Base-by-base conservation (phyloP, 768 basidiomycete genomes). In the Boletellus emodensis region DNA sequence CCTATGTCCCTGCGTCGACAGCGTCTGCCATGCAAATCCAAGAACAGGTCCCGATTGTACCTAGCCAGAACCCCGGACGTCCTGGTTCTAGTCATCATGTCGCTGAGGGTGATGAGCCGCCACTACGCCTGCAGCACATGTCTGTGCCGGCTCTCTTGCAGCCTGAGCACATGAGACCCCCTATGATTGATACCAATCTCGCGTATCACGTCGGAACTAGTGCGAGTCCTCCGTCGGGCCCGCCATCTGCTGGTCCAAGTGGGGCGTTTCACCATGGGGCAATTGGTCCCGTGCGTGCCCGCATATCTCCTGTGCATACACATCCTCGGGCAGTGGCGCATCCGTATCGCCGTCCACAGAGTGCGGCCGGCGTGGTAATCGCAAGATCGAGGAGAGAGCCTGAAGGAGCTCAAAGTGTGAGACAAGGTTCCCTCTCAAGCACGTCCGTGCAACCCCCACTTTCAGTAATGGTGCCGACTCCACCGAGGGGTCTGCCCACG, bases 151-250 rank as follows among this genome's bases (percentile, higher is more conserved):
- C 51, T 30, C 37, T 53, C 45, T 45, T 53, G 15, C 59, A 48
- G 51, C 61, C 55, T 53, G 55, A 64, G 58, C 60, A 66, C 56
- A 59, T 70, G 66, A 68, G 67, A 64, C 66, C 52, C 58, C 69
- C 48, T 60, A 64, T 56, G 66, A 63, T 70, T 55, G 68, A 68
- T 53, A 67, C 66, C 54, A 52, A n/a, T 46, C 55, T 56, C 47
- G 61, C 28, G 40, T 66, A 64, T 54, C 61, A 59, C 46, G 52
- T 57, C 34, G 57, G 61, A 52, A 49, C 61, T 15, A 67, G 67
- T 48, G 56, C 55, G 22, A 68, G 66, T 37, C 63, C 68, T 20
- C 24, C 66, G 8, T 70, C 68, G 35, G 66, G 63, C 34, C 55
- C 68, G n/a, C 41, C 66, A 0, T 69, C 66, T 34, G 68, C 68